A percentile compares a stretch with the other conserved stretches of the same genome.
phyloP scores from a whole-genome alignment of 169 alveolate species.

The Babesia caballi region DNA sequence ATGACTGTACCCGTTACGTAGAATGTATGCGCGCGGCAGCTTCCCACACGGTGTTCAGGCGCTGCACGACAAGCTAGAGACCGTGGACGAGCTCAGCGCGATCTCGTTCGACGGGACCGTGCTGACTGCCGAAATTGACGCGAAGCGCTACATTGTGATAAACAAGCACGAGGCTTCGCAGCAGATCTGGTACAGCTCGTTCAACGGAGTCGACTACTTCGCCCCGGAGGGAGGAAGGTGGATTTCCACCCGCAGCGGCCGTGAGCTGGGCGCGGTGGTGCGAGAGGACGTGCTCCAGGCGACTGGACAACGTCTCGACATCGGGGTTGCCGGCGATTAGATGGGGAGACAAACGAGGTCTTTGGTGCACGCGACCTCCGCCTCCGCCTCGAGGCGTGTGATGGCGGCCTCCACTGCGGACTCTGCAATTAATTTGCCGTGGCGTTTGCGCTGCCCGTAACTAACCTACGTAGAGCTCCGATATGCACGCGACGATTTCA shows the following conservation, averaged over 20 bases:
- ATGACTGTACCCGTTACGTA: background rate
- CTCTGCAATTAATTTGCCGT: slow-evolving; percentile 2
- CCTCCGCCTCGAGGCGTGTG: slow-evolving; percentile 21
- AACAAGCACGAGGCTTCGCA: slow-evolving; percentile 66
- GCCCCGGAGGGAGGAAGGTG: slow-evolving; percentile 35
- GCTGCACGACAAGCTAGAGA: slow-evolving; percentile 44
- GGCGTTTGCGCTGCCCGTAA: background rate
- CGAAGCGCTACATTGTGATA: slow-evolving; percentile 41
- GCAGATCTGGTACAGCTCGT: slow-evolving; percentile 61
- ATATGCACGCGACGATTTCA: slow-evolving; percentile 21
- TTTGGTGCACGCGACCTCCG: slow-evolving; percentile 59
- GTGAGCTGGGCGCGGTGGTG: slow-evolving; percentile 13
- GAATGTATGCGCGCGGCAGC: no score
- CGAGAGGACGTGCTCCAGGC: slow-evolving; percentile 39
- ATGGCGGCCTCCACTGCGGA: slow-evolving; percentile 41
- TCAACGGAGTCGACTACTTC: slow-evolving; percentile 59
- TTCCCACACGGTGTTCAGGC: no score
- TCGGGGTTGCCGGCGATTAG: background rate
- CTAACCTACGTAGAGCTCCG: slow-evolving; percentile 45
- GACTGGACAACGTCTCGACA: slow-evolving; percentile 31
- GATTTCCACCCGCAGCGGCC: slow-evolving; percentile 52
- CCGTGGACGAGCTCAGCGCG: slow-evolving; percentile 39
- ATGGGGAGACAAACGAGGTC: slow-evolving; percentile 58
- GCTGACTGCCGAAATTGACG: slow-evolving; percentile 33
- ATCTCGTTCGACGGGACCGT: slow-evolving; percentile 59